Evolutionary conservation across 768 basidiomycete species (phyloP), one percentile per base, ranked within the genome.

Genomic region (Cantharellus cinnabarinus): DNA sequence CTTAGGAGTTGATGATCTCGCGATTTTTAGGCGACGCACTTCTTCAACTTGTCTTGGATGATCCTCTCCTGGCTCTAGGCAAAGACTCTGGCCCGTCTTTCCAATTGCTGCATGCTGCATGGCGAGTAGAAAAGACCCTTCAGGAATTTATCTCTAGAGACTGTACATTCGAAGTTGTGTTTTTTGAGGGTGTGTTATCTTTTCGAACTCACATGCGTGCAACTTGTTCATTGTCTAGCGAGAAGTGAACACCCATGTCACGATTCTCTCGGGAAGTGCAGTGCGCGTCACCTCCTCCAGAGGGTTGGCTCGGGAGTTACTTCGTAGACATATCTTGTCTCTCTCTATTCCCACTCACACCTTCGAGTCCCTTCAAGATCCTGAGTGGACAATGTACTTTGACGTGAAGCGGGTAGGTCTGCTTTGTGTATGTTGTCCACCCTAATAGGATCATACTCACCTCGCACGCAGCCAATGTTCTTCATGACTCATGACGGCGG

Each of bases 91-190:
- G 80, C 78, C 62, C 57, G 71, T 54, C 75, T 42, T 81, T 82
- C 62, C 83, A 85, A 66, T 74, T 81, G 54, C 61, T 81, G 2
- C 83, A 84, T 65, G 83, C 81, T 2, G 68, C 75, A 38, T 72
- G 77, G 58, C 67, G 70, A 3, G 68, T 84, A 42, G 82, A 85
- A 64, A 67, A 69, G n/a, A 68, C 73, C 2, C 65, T 85, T 4
- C 58, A 71, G 4, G 72, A 80, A 42, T 76, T 81, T 59, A 65
- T 70, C 14, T 70, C 69, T 38, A 73, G 82, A 10, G 72, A 71
- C 3, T 77, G 77, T 0, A 72, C 73, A 40, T 82, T 83, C 58
- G 79, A 83, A 41, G 69, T 85, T 39, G 76, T 79, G 2, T 85
- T 85, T 65, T 85, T 76, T 72, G 67, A 77, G 60, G 72, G 83